Percentiles rank a stretch among this genome's conserved stretches.
phyloP scores from a whole-genome alignment of 495 filamentous ascomycete species.

The Tuber calosporum region DNA sequence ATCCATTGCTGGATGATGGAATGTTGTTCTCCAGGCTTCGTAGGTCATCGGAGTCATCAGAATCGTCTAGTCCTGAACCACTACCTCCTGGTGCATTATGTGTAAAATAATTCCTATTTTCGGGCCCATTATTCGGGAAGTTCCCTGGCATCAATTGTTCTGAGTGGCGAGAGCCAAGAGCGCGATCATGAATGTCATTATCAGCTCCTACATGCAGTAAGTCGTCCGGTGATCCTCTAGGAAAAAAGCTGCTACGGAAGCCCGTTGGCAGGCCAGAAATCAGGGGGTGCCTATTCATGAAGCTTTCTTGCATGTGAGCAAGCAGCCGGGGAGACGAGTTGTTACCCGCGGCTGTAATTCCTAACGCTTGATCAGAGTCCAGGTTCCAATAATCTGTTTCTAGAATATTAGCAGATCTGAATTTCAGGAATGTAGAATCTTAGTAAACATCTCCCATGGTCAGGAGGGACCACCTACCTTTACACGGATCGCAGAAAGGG shows the following conservation, averaged over 20 bases:
- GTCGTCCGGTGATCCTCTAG: neutral
- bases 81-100: neutral
- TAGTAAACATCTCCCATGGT: neutral
- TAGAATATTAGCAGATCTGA: constrained; percentile 2
- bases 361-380: neutral
- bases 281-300: neutral
- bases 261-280: neutral
- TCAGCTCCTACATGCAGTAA: neutral
- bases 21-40: constrained; percentile 3
- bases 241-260: neutral
- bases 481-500: neutral
- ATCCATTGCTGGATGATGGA: neutral
- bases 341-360: neutral
- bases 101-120: neutral
- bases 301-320: constrained; percentile 2
- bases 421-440: neutral
- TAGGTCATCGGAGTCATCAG: neutral
- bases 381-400: constrained; percentile 1
- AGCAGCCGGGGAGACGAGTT: neutral
- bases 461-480: neutral
- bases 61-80: neutral
- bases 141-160: neutral
- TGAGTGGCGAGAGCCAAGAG: neutral
- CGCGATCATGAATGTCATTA: neutral
- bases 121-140: neutral